Conservation (phyloP, 108 stramenopile genomes). For the Asterionellopsis glacialis region DNA sequence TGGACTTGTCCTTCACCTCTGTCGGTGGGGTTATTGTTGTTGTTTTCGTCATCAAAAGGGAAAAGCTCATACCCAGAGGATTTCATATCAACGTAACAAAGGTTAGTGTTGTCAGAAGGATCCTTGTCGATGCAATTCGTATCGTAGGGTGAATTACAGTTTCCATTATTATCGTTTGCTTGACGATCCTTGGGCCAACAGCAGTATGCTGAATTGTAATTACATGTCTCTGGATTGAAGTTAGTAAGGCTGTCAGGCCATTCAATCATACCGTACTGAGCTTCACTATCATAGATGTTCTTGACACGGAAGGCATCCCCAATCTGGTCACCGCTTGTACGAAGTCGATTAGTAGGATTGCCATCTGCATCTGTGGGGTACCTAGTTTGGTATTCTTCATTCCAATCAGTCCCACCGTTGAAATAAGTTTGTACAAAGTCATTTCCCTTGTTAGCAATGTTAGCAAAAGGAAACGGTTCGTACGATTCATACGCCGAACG, state of each 20-base stretch:
- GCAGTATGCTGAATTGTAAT: conserved; percentile 29
- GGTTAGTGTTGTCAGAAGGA: conserved; percentile 45
- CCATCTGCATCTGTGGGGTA: background rate
- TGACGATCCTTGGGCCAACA: conserved; percentile 57
- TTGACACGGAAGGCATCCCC: conserved; percentile 4
- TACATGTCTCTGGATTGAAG: conserved; percentile 5
- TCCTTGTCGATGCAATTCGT: conserved; percentile 37
- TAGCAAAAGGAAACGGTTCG: background rate
- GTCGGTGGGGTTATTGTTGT: background rate
- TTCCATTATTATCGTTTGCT: conserved; percentile 48
- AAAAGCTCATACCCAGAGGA: background rate
- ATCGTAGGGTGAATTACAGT: conserved; percentile 27
- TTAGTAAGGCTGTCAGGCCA: conserved; percentile 2
- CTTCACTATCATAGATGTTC: conserved; percentile 7
- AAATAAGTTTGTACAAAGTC: conserved; percentile 33
- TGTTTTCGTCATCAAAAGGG: background rate
- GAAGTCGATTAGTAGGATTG: background rate
- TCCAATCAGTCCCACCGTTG: conserved; percentile 33
- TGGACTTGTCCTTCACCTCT: conserved; percentile 30
- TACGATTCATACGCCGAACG: background rate
- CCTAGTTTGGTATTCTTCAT: conserved; percentile 29
- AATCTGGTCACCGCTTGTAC: background rate
- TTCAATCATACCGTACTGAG: background rate
- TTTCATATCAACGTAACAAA: conserved; percentile 32
- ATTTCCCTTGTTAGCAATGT: background rate